Evolutionary conservation across 352 stramenopile species (phyloP).

Genomic region (Pythium insidiosum): DNA sequence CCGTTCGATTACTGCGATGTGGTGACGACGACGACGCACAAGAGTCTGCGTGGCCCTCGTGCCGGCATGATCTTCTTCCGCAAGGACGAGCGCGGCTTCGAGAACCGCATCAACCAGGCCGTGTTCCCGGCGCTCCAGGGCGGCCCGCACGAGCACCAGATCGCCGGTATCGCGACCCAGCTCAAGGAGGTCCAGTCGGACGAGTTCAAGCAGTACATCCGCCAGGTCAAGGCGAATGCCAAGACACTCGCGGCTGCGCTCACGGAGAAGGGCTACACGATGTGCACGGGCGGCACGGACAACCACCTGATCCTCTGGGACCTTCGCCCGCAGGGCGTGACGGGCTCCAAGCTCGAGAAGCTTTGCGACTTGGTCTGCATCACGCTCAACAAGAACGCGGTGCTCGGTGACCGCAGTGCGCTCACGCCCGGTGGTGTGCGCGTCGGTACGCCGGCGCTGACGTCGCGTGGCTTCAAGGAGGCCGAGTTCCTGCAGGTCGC

Average conservation of each 20-base stretch:
- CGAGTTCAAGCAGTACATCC: conserved; percentile 96
- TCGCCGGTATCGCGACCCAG: conserved; percentile 97
- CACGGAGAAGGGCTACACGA: conserved; percentile 89
- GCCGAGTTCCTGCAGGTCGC: conserved; percentile 94
- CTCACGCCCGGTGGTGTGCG: conserved; percentile 94
- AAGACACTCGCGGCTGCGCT: conserved; percentile 90
- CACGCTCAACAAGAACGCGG: conserved; percentile 99
- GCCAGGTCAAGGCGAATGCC: conserved; percentile 94
- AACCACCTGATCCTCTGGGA: conserved; percentile 99
- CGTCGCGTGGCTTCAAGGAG: conserved; percentile 96
- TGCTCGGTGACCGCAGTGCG: conserved; percentile 94
- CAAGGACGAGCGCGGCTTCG: conserved; percentile 92
- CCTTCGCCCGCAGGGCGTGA: conserved; percentile 92
- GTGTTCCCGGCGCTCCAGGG: conserved; percentile 98
- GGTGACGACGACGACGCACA: conserved; percentile 99
- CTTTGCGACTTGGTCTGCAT: conserved; percentile 96
- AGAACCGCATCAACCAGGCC: conserved; percentile 95
- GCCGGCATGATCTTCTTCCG: conserved; percentile 99
- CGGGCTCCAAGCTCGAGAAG: conserved; percentile 98
- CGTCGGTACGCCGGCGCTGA: conserved; percentile 95
- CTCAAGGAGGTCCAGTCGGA: conserved; percentile 96
- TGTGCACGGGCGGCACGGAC: conserved; percentile 97
- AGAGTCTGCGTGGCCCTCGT: conserved; percentile 95
- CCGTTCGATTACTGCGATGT: conserved; percentile 99
- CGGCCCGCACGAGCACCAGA: conserved; percentile 97